Base-by-base conservation (phyloP, 2,329 filamentous ascomycete species). In the Neopestalotiopsis sp. region DNA sequence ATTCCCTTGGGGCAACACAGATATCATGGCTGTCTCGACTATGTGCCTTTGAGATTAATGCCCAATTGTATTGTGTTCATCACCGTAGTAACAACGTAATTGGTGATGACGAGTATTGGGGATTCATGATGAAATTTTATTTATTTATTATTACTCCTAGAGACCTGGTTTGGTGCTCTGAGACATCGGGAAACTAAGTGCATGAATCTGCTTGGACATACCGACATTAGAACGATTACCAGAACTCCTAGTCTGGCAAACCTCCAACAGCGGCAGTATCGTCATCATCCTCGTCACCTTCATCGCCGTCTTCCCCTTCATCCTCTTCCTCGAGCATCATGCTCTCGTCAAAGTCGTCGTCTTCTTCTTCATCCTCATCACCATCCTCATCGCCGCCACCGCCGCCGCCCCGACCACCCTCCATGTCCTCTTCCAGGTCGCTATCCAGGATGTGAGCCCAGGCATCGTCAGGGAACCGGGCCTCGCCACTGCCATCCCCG, bases 391-490 rank as follows among this genome's bases (percentile, higher is more conserved):
- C 68, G 6, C 71, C 75, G 6, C 68, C 17, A 72, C 74, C 5
- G 67, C 72, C 6, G 67, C 72, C 53, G 66, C 67, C 28, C 73
- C 70, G 14, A 20, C 71, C 70, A 14, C 70, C 67, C 32, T 70
- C 73, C 9, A 65, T 70, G 14, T 72, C 73, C 13, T 72, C 73
- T 14, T 73, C 74, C 6, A 73, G 71, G 34, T 72, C 70, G 32
- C 76, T 74, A 20, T 76, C 77, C 34, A 80, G 77, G 12, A 74
- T 75, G 12, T 77, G 74, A 58, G 75, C 74, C 70, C 73, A 74
- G 4, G 75, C 71, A 67, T 75, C 76, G 34, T 76, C 73, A 30
- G 72, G 69, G 32, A 73, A 71, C 12, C 70, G 73, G 28, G 74
- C 75, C 20, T 72, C 73, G 6, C 72, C 71, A 5, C 73, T 61